Evolutionary conservation across 2,329 filamentous ascomycete species (phyloP).

Genomic region (Clonostachys chloroleuca): DNA sequence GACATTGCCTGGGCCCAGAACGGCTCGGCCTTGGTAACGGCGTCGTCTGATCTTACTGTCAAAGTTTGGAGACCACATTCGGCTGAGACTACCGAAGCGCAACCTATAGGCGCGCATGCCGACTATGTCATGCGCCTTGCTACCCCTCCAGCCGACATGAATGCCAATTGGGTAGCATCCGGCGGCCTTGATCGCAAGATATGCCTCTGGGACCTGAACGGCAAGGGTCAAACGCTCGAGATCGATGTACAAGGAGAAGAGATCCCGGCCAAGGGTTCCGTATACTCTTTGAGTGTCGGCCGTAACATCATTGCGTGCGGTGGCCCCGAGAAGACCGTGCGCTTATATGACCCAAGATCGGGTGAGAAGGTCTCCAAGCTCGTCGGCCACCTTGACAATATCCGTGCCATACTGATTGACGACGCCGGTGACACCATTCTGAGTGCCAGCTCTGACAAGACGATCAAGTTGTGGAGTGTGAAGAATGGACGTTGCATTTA

Average conservation of each 20-base stretch:
- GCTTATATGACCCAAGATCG: constrained; percentile 85
- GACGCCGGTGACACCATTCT: constrained; percentile 86
- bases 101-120: constrained; percentile 85
- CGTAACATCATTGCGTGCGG: constrained; percentile 83
- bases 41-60: constrained; percentile 90
- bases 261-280: constrained; percentile 82
- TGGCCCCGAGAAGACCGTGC: constrained; percentile 87
- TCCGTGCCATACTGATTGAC: constrained; percentile 86
- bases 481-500: constrained; percentile 95
- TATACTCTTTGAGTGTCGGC: constrained; percentile 83
- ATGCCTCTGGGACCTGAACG: constrained; percentile 88
- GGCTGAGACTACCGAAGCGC: constrained; percentile 40
- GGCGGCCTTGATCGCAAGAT: constrained; percentile 92
- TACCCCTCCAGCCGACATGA: constrained; percentile 56
- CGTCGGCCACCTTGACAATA: constrained; percentile 92
- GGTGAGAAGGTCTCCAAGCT: constrained; percentile 94
- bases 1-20: constrained; percentile 79
- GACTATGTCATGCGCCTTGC: constrained; percentile 97
- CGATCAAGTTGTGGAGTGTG: constrained; percentile 96
- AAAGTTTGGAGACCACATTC: constrained; percentile 83
- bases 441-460: constrained; percentile 93
- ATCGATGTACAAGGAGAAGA: constrained; percentile 85
- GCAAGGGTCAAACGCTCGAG: constrained; percentile 78
- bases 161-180: constrained; percentile 84
- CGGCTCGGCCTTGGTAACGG: constrained; percentile 77